Conservation (phyloP, 2,329 filamentous ascomycete genomes). For the Scytalidium lignicola region DNA sequence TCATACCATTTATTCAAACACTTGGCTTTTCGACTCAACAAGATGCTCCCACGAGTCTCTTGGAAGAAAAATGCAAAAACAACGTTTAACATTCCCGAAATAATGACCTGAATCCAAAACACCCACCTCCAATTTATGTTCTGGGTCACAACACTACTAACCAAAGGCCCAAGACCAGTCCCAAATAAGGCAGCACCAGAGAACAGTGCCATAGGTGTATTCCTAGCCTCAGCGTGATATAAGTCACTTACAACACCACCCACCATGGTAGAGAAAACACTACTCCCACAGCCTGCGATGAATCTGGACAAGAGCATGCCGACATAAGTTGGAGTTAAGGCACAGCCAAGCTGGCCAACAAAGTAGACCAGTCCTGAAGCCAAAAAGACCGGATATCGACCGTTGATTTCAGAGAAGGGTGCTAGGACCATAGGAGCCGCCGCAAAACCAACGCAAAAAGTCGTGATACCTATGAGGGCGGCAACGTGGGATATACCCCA, state of each 20-base stretch:
- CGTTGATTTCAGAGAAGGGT: slow-evolving; percentile 84
- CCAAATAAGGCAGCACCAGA: slow-evolving; percentile 73
- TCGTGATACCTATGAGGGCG: slow-evolving; percentile 70
- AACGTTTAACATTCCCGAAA: slow-evolving; percentile 56
- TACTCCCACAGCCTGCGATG: slow-evolving; percentile 70
- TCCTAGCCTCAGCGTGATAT: slow-evolving; percentile 71
- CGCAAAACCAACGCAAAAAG: slow-evolving; percentile 76
- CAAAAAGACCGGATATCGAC: slow-evolving; percentile 77
- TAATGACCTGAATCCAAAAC: slow-evolving; percentile 79
- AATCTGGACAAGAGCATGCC: slow-evolving; percentile 75
- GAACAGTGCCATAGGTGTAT: slow-evolving; percentile 87
- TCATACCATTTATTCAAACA: slow-evolving; percentile 77
- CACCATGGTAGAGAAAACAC: slow-evolving; percentile 80
- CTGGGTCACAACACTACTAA: slow-evolving; percentile 64
- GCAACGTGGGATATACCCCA: slow-evolving; percentile 62
- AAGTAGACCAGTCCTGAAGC: slow-evolving; percentile 68
- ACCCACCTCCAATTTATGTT: slow-evolving; percentile 75
- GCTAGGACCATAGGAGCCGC: slow-evolving; percentile 83
- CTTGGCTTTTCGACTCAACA: slow-evolving; percentile 70
- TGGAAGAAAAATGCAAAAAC: slow-evolving; percentile 66
- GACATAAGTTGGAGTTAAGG: slow-evolving; percentile 61
- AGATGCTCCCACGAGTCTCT: slow-evolving; percentile 76
- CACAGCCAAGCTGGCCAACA: slow-evolving; percentile 66
- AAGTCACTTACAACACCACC: slow-evolving; percentile 89
- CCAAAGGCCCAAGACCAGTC: slow-evolving; percentile 72